Evolutionary conservation across 768 basidiomycete species (phyloP).

Genomic region (Boletus barrowsii): DNA sequence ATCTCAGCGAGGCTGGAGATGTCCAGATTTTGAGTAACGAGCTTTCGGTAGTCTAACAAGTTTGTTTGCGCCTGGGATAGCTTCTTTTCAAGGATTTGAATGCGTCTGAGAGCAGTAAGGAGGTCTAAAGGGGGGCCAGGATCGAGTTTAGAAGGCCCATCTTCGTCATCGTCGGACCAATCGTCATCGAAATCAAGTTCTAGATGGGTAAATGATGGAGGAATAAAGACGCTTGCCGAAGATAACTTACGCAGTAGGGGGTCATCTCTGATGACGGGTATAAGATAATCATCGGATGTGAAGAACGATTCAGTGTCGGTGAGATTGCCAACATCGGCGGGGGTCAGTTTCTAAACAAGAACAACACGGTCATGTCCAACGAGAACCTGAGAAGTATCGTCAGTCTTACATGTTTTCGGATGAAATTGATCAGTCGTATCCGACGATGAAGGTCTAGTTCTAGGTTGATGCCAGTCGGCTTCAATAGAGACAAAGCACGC

Average conservation of each 20-base stretch:
- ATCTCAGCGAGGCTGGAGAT: constrained; percentile 43
- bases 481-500: not conserved
- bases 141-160: not conserved
- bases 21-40: constrained; percentile 56
- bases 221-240: too few species aligned
- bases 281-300: constrained; percentile 73
- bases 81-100: constrained; percentile 59
- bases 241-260: constrained; percentile 75
- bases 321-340: constrained; percentile 44
- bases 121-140: constrained; percentile 29
- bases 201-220: constrained; percentile 21
- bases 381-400: not conserved
- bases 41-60: constrained; percentile 55
- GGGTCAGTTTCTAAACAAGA: constrained; percentile 48
- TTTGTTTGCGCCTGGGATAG: constrained; percentile 57
- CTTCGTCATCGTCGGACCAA: constrained; percentile 61
- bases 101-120: constrained; percentile 38
- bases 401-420: constrained; percentile 63
- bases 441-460: constrained; percentile 77
- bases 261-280: constrained; percentile 82
- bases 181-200: constrained; percentile 66
- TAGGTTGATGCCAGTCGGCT: constrained; percentile 23
- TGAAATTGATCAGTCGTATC: constrained; percentile 83
- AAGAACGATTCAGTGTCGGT: constrained; percentile 63
- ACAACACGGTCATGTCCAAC: not conserved